Base-by-base conservation (phyloP, 345 rosid species). In the Conringia planisiliqua region DNA sequence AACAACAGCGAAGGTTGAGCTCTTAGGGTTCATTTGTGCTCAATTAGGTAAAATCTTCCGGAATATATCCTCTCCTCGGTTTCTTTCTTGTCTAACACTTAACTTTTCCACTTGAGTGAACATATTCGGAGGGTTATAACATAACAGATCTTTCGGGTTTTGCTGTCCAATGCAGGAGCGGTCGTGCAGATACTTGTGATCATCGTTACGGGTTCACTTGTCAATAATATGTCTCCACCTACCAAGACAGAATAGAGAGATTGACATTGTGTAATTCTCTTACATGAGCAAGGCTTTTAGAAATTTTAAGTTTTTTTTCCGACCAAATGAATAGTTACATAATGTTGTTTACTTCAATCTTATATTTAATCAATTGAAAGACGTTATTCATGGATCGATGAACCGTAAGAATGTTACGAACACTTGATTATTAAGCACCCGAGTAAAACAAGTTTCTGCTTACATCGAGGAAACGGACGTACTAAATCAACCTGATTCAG, bases 181-280 rank as follows among this genome's bases (percentile, higher is more conserved):
- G 38, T 83, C 40, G 73, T 86, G 72, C 89, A 89, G 65, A 66
- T 89, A 26, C 36, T 80, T 17, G 70, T 78, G 10, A 66, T 83
- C 42, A 47, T 71, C 38, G 83, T 83, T 11, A 62, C 77, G n/a
- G 70, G 60, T 43, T 85, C 87, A 4, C 86, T 89, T 35, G 68
- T 84, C 42, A 72, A 70, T 64, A 88, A 89, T 65, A 89, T 91
- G 96, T 87, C 97, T 74, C 97, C 91, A 3, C 93, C 91, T 42
- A 86, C 87, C 61, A 89, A 78, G 83, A 16, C 80, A 52, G 75
- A 47, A 62, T 76, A 76, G 70, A 20, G 65, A 62, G 16, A 57
- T 3, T 54, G 70, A 62, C 39, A 32, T 22, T 62, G 12, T 62
- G 56, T 39, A 27, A 22, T 48, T 59, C 52, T 75, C 44, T 33